Evolutionary conservation across 352 stramenopile genomes (phyloP), one percentile per base, ranked within the genome.

Genomic region (Globisporangium nunn): DNA sequence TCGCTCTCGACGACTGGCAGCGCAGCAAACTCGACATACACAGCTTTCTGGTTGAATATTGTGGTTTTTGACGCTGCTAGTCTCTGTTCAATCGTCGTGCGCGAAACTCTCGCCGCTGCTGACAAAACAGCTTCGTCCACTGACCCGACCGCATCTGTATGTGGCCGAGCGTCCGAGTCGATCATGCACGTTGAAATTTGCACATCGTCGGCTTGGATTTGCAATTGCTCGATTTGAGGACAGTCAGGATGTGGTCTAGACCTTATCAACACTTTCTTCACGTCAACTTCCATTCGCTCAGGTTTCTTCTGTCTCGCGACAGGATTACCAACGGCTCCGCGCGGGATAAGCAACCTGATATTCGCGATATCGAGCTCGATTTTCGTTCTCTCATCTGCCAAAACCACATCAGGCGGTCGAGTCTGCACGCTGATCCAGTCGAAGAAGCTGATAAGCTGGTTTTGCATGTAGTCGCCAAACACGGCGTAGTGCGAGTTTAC

Each of bases 361-460:
- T 63, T 52, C 3, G 59, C 47, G 29, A 81, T 59, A 7, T 72
- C 61, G 23, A 77, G 61, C 23, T 89, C 70, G 14, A 92, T 45
- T 49, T 85, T 92, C n/a, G 75, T 80, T 30, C 79, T 67, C 12
- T 75, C 58, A 23, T 74, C 81, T 1, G 70, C 47, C 2, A 58
- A 3, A 54, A 63, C 50, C 2, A 76, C 39, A 15, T 65, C 55
- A 1, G 62, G 43, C 29, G 75, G 75, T n/a, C 75, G 67, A 28
- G 72, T 70, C 51, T 81, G 71, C 8, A 85, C 58, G 17, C 75
- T 77, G 7, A 72, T 71, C 75, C 77, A 92, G 12, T 74, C 74
- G 33, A 82, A 87, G 58, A 88, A 86, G 0, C 68, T 76, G 29
- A 83, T 63, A 18, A 92, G 74, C 29, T 89, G 68, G 58, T 80